Percentiles rank a stretch among this genome's conserved stretches.
Conservation (phyloP, 2,329 filamentous ascomycete species). For the Alternaria triticina region DNA sequence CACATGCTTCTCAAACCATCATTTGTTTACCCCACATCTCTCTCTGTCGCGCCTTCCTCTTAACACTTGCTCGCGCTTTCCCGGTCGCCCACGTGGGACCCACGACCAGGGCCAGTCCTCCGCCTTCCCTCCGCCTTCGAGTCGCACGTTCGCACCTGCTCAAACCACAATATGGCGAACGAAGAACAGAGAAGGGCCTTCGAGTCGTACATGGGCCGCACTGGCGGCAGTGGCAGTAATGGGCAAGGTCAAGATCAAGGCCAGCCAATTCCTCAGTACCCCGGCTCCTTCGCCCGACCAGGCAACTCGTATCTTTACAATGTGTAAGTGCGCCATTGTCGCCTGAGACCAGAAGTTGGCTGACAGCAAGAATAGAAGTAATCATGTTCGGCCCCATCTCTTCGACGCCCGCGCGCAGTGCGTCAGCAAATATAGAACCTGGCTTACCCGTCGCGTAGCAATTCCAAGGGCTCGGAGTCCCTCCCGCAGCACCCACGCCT, state of each 20-base stretch:
- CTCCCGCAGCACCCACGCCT: conserved; percentile 36
- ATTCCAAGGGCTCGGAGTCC: conserved; percentile 26
- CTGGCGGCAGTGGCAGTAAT: conserved; percentile 5
- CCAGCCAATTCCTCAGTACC: conserved; percentile 26
- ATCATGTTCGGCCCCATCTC: neutral
- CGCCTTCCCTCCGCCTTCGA: conserved; percentile 14
- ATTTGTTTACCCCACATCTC: neutral
- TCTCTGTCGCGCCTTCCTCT: neutral
- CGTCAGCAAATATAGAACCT: neutral
- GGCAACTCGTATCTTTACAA: conserved; percentile 32
- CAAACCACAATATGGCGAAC: conserved; percentile 27
- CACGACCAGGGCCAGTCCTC: conserved; percentile 2
- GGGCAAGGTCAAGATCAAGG: conserved; percentile 10
- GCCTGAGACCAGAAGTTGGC: neutral
- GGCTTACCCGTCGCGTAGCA: conserved; percentile 24
- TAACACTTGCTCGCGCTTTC: neutral
- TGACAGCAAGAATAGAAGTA: conserved; percentile 21
- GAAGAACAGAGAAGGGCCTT: conserved; percentile 41
- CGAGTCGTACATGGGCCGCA: conserved; percentile 38
- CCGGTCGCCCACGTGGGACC: conserved; percentile 1
- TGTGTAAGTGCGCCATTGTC: conserved; percentile 28
- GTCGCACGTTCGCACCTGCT: conserved; percentile 21
- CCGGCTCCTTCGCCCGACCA: conserved; percentile 22
- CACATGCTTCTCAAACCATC: neutral
- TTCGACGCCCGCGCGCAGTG: neutral